Percentiles rank a stretch among this genome's conserved stretches.
Evolutionary conservation across 371 early-diverging fungal genomes (phyloP).

Genomic region (Circinella minor): DNA sequence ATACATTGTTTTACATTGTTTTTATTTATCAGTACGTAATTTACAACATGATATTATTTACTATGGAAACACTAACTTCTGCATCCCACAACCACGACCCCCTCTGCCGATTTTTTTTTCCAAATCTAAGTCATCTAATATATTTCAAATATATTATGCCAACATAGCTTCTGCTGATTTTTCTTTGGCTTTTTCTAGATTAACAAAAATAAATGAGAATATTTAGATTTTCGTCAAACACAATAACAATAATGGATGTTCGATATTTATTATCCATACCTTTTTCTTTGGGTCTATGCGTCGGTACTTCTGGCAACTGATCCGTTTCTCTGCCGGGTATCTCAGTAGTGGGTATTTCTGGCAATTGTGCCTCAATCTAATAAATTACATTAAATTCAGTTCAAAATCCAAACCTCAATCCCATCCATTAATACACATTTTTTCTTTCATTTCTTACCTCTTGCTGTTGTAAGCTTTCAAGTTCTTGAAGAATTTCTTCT

Average conservation of each 20-base stretch:
- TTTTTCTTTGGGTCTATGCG: conserved; percentile 27
- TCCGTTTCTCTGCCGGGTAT: conserved; percentile 25
- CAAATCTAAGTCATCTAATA: no score
- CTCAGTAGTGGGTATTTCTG: conserved; percentile 33
- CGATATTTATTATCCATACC: conserved; percentile 6
- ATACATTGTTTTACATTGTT: no score
- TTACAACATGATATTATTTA: no score
- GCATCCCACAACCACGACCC: no score
- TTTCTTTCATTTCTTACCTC: conserved; percentile 36
- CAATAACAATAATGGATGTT: no score
- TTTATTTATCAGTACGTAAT: no score
- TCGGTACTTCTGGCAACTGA: conserved; percentile 40
- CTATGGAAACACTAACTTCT: no score
- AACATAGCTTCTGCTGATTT: conserved; percentile 12
- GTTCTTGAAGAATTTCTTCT: conserved; percentile 81
- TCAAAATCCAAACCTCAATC: neutral
- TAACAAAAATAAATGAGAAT: neutral
- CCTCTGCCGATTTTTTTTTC: no score
- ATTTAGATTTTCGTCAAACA: neutral
- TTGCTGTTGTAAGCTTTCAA: conserved; percentile 64
- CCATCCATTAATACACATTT: neutral
- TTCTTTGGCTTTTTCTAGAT: conserved; percentile 7
- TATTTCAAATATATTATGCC: neutral
- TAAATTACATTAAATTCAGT: neutral
- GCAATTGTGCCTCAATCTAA: conserved; percentile 42